phyloP scores from a whole-genome alignment of 1,139 yeast genomes.

The Entelexis paramagnoliae region DNA sequence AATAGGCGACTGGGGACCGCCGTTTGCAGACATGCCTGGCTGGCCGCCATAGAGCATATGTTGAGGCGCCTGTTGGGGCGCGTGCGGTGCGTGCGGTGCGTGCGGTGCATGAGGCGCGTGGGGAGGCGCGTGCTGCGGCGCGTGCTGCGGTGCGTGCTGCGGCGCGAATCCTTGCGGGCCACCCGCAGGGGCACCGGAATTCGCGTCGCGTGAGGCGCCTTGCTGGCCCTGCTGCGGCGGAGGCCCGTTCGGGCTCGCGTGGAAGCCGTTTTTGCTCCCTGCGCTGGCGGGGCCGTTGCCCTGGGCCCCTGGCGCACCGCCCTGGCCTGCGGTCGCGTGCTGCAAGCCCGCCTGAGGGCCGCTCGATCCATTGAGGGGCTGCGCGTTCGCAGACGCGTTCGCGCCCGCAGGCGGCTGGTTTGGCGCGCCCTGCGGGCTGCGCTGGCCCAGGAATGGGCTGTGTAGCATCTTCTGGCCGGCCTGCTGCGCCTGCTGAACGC shows the following conservation, averaged over 20 bases:
- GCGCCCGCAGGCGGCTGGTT: too few relatives aligned
- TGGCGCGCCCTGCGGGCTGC: background rate
- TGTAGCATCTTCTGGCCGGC: slow-evolving; percentile 8
- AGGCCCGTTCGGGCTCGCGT: background rate
- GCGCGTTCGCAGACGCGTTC: background rate
- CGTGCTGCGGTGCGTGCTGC: too few relatives aligned
- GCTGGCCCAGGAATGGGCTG: slow-evolving; percentile 12
- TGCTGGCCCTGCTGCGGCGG: background rate
- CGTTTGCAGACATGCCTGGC: background rate
- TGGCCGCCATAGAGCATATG: background rate
- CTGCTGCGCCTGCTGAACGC: slow-evolving; percentile 5
- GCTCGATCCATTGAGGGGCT: background rate
- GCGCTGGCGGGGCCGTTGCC: background rate
- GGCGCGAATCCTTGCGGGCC: too few relatives aligned
- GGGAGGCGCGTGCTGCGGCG: background rate
- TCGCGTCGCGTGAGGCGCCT: background rate
- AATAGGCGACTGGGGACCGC: background rate
- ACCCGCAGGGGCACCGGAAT: too few relatives aligned
- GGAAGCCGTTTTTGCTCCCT: background rate
- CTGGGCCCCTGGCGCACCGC: background rate
- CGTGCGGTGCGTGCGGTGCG: too few relatives aligned
- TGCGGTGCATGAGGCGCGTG: background rate
- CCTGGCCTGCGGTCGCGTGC: background rate
- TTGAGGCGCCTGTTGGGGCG: background rate
- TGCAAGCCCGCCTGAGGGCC: background rate